Evolutionary conservation across 1,139 yeast genomes (phyloP), one percentile per base, ranked within the genome.

Genomic region (Hansenula lynferdii): DNA sequence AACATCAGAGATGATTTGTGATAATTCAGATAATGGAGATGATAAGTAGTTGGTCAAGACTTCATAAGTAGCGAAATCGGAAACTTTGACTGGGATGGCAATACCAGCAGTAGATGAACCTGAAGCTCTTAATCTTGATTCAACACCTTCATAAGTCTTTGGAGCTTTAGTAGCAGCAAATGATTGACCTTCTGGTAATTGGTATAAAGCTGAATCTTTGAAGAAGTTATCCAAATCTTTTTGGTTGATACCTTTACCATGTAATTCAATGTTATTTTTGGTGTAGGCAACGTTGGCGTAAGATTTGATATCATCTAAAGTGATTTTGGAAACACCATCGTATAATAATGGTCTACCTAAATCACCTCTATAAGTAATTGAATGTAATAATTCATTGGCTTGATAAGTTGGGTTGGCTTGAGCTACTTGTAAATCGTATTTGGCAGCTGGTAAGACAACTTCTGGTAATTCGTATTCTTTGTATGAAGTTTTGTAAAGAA

Each of bases 401-500:
- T 70, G 67, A 61, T 70, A 75, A 43, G 66, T 64, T 44, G 87
- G 73, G 55, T 71, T 63, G 20, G 71, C 55, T 42, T 65, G 58
- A 35, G 85, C 82, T 33, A 64, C 62, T 25, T 66, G 58, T 50
- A 66, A 57, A 56, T 80, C 84, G 54, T 77, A 73, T 49, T 68
- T 61, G 41, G 94, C 92, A 43, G 78, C 78, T 50, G 97, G 97
- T 45, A 78, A 65, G 31, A 86, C 96, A 49, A 78, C 71, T 73
- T 92, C 98, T 39, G 65, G 64, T 47, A 84, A 72, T 71, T 90
- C 96, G 66, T 86, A 89, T 36, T 82, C 81, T 64, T 84, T 83
- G 77, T 72, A 89, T 36, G 82, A 67, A 42, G 95, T 77, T 63
- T 77, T 73, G 56, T 82, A 67, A 49, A 89, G 68, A 40, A 85